phyloP scores from a whole-genome alignment of 192 early-diverging fungal species.

The Dissophora ornata region DNA sequence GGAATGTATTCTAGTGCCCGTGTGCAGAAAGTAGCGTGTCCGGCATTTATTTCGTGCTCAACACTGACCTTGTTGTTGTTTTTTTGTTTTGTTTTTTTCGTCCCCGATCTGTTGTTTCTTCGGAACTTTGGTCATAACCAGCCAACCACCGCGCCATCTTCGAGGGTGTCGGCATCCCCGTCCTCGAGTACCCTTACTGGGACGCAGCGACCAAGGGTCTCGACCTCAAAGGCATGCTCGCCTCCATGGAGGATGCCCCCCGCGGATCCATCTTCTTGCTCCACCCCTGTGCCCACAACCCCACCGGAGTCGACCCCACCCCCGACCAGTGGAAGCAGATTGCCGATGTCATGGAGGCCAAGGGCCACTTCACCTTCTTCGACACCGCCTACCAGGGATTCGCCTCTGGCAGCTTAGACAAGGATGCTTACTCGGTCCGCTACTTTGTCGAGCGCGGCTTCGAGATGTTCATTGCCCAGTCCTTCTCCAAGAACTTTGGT shows the following conservation, averaged over 20 bases:
- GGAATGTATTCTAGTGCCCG: too few species aligned
- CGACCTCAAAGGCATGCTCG: conserved; percentile 82
- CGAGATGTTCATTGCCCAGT: conserved; percentile 91
- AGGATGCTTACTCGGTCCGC: conserved; percentile 92
- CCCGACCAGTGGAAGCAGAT: conserved; percentile 93
- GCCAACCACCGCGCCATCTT: conserved; percentile 94
- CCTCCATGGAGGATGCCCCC: conserved; percentile 74
- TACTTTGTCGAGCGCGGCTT: conserved; percentile 94
- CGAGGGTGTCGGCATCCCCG: conserved; percentile 83
- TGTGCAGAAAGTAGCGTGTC: too few species aligned
- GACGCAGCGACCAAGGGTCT: conserved; percentile 80
- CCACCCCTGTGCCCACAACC: conserved; percentile 99
- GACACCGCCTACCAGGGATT: conserved; percentile 99
- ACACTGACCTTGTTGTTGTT: not conserved
- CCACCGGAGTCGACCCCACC: conserved; percentile 98
- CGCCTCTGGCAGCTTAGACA: conserved; percentile 90
- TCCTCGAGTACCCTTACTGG: conserved; percentile 93
- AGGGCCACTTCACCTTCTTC: conserved; percentile 93
- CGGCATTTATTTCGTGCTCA: not conserved
- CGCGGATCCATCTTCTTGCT: conserved; percentile 86
- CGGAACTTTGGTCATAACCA: too few species aligned
- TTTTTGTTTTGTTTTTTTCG: too few species aligned
- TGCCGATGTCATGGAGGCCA: conserved; percentile 81
- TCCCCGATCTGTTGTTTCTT: too few species aligned
- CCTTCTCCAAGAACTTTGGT: conserved; percentile 99